Evolutionary conservation across 129 eudicot species (phyloP).

Genomic region (Escallonia rubra): DNA sequence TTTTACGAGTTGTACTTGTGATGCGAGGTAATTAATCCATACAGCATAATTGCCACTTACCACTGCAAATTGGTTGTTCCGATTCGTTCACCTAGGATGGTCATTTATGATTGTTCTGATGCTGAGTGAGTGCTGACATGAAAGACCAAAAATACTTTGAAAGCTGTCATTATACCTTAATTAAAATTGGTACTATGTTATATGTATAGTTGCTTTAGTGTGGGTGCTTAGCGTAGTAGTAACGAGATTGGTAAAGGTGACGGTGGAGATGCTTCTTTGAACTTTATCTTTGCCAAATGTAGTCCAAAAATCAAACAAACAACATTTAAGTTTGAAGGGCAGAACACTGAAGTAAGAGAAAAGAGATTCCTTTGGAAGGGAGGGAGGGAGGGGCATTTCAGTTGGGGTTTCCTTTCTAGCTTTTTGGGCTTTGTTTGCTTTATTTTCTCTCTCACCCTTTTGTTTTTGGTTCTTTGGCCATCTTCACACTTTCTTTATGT

Average conservation of each 20-base stretch:
- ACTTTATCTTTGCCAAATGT: not conserved
- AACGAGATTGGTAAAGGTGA: not conserved
- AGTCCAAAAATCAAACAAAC: not conserved
- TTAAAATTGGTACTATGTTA: no score
- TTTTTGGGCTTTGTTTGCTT: not conserved
- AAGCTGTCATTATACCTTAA: no score
- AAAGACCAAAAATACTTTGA: no score
- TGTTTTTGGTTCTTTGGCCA: not conserved
- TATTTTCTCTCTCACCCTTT: not conserved
- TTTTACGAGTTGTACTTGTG: no score
- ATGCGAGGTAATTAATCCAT: no score
- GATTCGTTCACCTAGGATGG: no score
- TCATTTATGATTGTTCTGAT: no score
- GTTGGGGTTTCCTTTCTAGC: conserved; percentile 6
- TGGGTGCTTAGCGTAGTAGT: no score
- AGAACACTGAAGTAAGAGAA: not conserved
- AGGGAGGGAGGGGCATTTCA: not conserved
- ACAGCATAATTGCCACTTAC: no score
- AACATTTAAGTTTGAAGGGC: not conserved
- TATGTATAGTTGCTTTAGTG: no score
- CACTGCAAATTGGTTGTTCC: no score
- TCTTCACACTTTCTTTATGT: not conserved
- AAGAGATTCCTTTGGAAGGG: conserved; percentile 4
- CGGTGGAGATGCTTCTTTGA: not conserved
- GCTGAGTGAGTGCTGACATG: no score